Evolutionary conservation across 2,329 filamentous ascomycete genomes (phyloP).

Genomic region (Colletotrichum viniferum): DNA sequence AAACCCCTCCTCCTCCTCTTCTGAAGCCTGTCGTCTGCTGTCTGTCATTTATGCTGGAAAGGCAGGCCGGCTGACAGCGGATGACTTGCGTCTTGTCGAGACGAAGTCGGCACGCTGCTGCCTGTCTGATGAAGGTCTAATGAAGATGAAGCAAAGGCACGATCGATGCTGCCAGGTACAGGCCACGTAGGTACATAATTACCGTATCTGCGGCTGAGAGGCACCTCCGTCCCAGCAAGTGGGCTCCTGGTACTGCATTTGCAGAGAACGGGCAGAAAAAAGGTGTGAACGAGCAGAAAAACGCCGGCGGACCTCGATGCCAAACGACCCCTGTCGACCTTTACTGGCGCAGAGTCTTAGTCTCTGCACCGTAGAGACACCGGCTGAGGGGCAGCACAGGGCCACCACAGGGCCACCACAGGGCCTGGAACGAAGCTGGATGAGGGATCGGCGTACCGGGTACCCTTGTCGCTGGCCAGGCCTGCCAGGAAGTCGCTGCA

Average conservation of each 20-base stretch:
- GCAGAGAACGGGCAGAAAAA: constrained; percentile 12
- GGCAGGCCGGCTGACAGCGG: neutral
- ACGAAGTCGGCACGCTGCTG: neutral
- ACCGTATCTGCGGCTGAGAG: neutral
- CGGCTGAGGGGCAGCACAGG: neutral
- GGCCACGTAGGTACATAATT: neutral
- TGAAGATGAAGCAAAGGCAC: neutral
- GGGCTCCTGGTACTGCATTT: neutral
- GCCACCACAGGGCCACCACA: constrained; percentile 1
- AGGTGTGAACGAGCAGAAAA: neutral
- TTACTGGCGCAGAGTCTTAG: neutral
- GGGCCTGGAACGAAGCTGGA: constrained; percentile 16
- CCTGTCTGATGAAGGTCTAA: neutral
- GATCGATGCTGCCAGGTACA: neutral
- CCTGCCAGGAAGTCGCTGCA: neutral
- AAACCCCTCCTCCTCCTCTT: neutral
- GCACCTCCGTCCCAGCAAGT: constrained; percentile 4
- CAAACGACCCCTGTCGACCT: neutral
- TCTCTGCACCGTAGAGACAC: neutral
- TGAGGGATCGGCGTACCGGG: constrained; percentile 12
- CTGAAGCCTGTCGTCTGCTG: neutral
- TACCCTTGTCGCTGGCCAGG: constrained; percentile 2
- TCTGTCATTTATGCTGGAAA: neutral
- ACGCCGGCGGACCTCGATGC: neutral
- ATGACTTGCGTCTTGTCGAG: neutral